Base-by-base conservation (phyloP, 2,329 filamentous ascomycete species). In the Beauveria bassiana region DNA sequence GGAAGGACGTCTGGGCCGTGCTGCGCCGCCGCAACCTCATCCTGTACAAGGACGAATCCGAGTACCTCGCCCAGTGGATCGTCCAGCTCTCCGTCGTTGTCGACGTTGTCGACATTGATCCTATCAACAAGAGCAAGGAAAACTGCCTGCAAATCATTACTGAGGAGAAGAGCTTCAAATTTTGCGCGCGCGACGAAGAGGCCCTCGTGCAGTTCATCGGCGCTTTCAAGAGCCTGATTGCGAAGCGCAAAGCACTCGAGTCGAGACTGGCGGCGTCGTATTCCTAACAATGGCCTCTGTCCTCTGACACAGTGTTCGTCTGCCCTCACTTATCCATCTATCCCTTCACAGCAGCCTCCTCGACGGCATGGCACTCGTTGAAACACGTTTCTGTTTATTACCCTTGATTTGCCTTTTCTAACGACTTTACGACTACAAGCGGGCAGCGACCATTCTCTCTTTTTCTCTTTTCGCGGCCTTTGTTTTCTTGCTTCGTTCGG, bases 1-100 rank as follows among this genome's bases (percentile, higher is more conserved):
- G 95, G 95, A 97, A 96, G 79, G 88, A 91, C 68, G 82, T 92
- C 63, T 98, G 95, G 95, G 89, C 89, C 14, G 95, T 98, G 0
- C 81, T 99, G 57, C 89, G 95, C 38, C 88, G 91, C 1, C 87
- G 89, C 57, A 92, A 90, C 65, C 79, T 99, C 38, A 89, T 91
- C 18, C 83, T 98, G 28, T 99, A 99, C 80, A 97, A 97, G 74
- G 89, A 96, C 70, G 90, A 96, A 65, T 81, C 86, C 65, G 95
- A 99, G 75, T 98, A 98, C 73, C 88, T 89, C 14, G 91, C 93
- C 0, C 81, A 89, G 64, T 87, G 92, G 67, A 89, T 99, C 67
- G 79, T 97, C 40, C 86, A 89, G 4, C 85, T 98, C 68, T 79
- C 85, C 9, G 86, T 81, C 60, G 87, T 99, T 59, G 88, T 98